A percentile compares a stretch with the other conserved stretches of the same genome.
Evolutionary conservation across 2,329 filamentous ascomycete species (phyloP).

Genomic region (Ceratocystis colombiana): DNA sequence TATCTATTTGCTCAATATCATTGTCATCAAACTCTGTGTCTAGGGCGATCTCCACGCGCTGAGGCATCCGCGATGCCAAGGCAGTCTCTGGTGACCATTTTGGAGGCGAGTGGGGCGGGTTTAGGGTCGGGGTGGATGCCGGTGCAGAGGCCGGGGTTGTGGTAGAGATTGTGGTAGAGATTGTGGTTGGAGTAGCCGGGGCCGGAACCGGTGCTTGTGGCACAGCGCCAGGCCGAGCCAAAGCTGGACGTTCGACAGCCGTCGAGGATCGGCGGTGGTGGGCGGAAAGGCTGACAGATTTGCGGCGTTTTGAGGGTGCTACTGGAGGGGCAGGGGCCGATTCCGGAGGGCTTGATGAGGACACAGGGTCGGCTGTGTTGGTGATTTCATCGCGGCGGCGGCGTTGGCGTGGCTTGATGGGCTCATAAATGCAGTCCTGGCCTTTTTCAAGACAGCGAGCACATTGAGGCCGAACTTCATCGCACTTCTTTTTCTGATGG

Average conservation of each 20-base stretch:
- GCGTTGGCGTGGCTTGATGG: conserved; percentile 36
- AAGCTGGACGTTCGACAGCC: neutral
- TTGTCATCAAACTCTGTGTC: neutral
- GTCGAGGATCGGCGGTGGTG: neutral
- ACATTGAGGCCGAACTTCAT: conserved; percentile 44
- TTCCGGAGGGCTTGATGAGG: neutral
- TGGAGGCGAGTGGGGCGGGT: neutral
- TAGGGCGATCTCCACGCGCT: conserved; percentile 3
- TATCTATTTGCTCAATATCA: neutral
- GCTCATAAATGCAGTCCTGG: conserved; percentile 43
- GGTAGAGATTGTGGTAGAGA: neutral
- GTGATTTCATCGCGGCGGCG: conserved; percentile 27
- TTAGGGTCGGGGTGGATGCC: neutral
- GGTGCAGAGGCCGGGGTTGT: neutral
- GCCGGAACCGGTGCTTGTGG: neutral
- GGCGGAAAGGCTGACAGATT: neutral
- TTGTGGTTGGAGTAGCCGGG: neutral
- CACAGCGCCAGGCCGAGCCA: neutral
- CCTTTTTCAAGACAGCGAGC: conserved; percentile 42
- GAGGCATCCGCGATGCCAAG: neutral
- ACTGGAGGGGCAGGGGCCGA: neutral
- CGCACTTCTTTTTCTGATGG: conserved; percentile 48
- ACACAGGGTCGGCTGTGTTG: neutral
- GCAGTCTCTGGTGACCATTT: conserved; percentile 6
- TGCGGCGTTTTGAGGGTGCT: neutral